A percentile compares a stretch with the other conserved stretches of the same genome.
Evolutionary conservation across 2,329 filamentous ascomycete genomes (phyloP).

Genomic region (Didymosphaeria variabile): DNA sequence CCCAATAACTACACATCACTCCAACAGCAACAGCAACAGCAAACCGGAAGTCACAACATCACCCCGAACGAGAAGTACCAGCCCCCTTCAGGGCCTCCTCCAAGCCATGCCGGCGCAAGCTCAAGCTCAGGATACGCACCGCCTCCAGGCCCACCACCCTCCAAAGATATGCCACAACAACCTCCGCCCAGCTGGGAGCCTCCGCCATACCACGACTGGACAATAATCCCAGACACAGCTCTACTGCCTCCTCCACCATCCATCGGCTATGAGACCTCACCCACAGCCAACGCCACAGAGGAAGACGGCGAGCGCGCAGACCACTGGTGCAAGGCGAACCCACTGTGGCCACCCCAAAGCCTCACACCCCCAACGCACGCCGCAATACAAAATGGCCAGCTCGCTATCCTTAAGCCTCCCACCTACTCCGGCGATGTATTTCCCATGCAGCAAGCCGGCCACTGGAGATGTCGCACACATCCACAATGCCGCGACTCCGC

Average conservation of each 20-base stretch:
- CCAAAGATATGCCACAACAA: slow-evolving; percentile 36
- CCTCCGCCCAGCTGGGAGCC: slow-evolving; percentile 53
- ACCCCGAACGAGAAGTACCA: slow-evolving; percentile 38
- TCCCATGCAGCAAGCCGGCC: slow-evolving; percentile 55
- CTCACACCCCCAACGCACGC: slow-evolving; percentile 58
- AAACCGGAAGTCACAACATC: slow-evolving; percentile 20
- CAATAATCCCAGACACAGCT: slow-evolving; percentile 75
- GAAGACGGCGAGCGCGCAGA: slow-evolving; percentile 71
- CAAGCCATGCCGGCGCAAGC: slow-evolving; percentile 22
- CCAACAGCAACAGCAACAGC: slow-evolving; percentile 23
- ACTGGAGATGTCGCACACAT: slow-evolving; percentile 57
- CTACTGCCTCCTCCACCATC: slow-evolving; percentile 77
- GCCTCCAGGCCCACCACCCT: slow-evolving; percentile 35
- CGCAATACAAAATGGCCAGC: slow-evolving; percentile 62
- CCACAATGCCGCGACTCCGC: slow-evolving; percentile 64
- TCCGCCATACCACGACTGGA: slow-evolving; percentile 75
- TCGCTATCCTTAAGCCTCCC: slow-evolving; percentile 51
- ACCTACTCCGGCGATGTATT: slow-evolving; percentile 50
- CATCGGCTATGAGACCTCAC: slow-evolving; percentile 71
- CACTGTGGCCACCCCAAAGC: slow-evolving; percentile 64
- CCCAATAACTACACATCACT: slow-evolving; percentile 23
- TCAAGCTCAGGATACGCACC: slow-evolving; percentile 30
- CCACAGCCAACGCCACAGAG: slow-evolving; percentile 73
- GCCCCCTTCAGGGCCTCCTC: slow-evolving; percentile 41
- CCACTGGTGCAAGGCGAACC: slow-evolving; percentile 70